phyloP scores from a whole-genome alignment of 805 yeast genomes.

The Candida glaebosa region DNA sequence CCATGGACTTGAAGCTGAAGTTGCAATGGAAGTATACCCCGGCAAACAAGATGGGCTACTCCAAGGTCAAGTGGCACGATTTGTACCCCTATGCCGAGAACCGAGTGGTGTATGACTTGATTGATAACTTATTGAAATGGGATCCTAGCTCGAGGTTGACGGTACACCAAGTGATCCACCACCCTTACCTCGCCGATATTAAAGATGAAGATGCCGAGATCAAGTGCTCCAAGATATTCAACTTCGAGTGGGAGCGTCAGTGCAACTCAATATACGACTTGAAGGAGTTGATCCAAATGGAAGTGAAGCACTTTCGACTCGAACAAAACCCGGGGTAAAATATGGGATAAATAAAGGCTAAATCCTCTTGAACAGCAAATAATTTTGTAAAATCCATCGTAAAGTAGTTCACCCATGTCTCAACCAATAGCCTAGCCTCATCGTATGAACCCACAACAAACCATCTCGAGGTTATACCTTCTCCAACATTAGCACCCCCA shows the following conservation, averaged over 20 bases:
- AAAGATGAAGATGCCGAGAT: slow-evolving; percentile 59
- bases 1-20: slow-evolving; percentile 37
- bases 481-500: too few relatives aligned
- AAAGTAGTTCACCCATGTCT: too few relatives aligned
- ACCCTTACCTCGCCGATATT: slow-evolving; percentile 51
- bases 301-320: slow-evolving; percentile 51
- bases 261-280: slow-evolving; percentile 27
- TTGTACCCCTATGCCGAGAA: slow-evolving; percentile 62
- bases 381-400: too few relatives aligned
- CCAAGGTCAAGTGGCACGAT: slow-evolving; percentile 41
- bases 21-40: slow-evolving; percentile 38
- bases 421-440: too few relatives aligned
- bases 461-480: too few relatives aligned
- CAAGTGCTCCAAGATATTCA: slow-evolving; percentile 46
- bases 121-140: slow-evolving; percentile 62
- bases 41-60: slow-evolving; percentile 13
- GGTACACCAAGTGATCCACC: slow-evolving; percentile 56
- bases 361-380: too few relatives aligned
- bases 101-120: slow-evolving; percentile 45
- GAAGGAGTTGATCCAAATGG: slow-evolving; percentile 47
- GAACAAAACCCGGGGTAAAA: too few relatives aligned
- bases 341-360: too few relatives aligned
- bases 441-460: too few relatives aligned
- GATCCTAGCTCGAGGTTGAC: slow-evolving; percentile 51
- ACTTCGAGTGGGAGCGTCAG: slow-evolving; percentile 60